Percentiles rank a stretch among this genome's conserved stretches.
Evolutionary conservation across 2,329 filamentous ascomycete genomes (phyloP).

Genomic region (Dactylellina leptospora): DNA sequence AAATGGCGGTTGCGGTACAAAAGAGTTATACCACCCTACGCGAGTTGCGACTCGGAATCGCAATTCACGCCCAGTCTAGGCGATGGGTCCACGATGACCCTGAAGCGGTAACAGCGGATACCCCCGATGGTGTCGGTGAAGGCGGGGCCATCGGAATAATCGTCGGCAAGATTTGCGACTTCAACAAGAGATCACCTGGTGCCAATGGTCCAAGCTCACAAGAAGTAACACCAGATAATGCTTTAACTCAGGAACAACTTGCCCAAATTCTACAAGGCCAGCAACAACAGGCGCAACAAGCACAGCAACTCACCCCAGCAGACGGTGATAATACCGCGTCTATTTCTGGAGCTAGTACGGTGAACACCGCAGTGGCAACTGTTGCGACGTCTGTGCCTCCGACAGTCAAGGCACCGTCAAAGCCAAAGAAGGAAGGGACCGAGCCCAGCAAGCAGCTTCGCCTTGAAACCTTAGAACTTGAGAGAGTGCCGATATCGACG

Average conservation of each 20-base stretch:
- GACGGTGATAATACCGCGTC: conserved; percentile 42
- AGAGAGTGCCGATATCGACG: conserved; percentile 77
- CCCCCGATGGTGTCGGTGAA: conserved; percentile 59
- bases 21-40: conserved; percentile 72
- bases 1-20: conserved; percentile 79
- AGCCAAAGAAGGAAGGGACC: conserved; percentile 39
- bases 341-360: conserved; percentile 35
- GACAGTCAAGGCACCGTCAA: conserved; percentile 32
- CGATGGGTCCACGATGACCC: conserved; percentile 55
- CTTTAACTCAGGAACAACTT: conserved; percentile 50
- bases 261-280: conserved; percentile 51
- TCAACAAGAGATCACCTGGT: conserved; percentile 58
- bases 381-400: conserved; percentile 40
- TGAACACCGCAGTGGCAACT: conserved; percentile 34
- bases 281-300: conserved; percentile 45
- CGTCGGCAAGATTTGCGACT: conserved; percentile 73
- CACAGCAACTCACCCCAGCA: conserved; percentile 30
- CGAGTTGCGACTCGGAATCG: conserved; percentile 78
- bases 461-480: conserved; percentile 77
- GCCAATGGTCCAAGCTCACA: conserved; percentile 31
- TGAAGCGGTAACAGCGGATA: conserved; percentile 48
- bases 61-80: conserved; percentile 62
- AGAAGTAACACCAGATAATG: conserved; percentile 31
- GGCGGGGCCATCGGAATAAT: conserved; percentile 75
- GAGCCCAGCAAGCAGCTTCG: conserved; percentile 63